A percentile compares a stretch with the other conserved stretches of the same genome.
Conservation (phyloP, 768 basidiomycete species). For the Termitomyces sp. region DNA sequence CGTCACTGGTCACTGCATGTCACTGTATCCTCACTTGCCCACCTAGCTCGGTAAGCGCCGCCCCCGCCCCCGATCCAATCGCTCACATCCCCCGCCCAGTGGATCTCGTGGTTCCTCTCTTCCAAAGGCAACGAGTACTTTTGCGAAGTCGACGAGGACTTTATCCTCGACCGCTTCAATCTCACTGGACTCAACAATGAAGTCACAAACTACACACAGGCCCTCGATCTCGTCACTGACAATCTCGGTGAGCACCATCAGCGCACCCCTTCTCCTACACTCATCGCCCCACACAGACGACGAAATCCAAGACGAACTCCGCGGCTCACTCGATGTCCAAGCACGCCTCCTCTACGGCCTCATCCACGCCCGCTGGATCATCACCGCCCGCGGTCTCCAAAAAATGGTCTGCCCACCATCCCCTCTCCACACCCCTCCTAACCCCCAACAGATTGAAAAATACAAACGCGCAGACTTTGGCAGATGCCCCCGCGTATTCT, state of each 20-base stretch:
- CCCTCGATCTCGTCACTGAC: slow-evolving; percentile 94
- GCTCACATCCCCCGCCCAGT: too few species aligned
- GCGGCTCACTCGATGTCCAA: slow-evolving; percentile 88
- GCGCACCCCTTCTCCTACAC: background rate
- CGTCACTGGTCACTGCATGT: too few species aligned
- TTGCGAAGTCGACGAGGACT: slow-evolving; percentile 98
- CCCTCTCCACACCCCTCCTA: background rate
- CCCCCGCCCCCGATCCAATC: too few species aligned
- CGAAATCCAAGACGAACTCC: slow-evolving; percentile 88
- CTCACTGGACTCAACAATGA: slow-evolving; percentile 96
- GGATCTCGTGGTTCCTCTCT: slow-evolving; percentile 97
- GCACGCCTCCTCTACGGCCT: slow-evolving; percentile 92
- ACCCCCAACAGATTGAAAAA: slow-evolving; percentile 70
- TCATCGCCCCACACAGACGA: slow-evolving; percentile 55
- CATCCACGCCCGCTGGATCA: slow-evolving; percentile 96
- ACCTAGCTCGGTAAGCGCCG: slow-evolving; percentile 34
- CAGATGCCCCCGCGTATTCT: slow-evolving; percentile 95
- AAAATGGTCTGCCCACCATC: too few species aligned
- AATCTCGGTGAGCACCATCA: slow-evolving; percentile 68
- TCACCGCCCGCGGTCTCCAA: slow-evolving; percentile 85
- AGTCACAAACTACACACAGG: slow-evolving; percentile 90
- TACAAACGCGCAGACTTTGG: slow-evolving; percentile 99
- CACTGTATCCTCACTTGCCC: too few species aligned
- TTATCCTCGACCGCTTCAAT: slow-evolving; percentile 97
- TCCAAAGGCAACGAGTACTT: slow-evolving; percentile 99